Evolutionary conservation across 345 rosid species (phyloP).

Genomic region (Syzygium jambos): DNA sequence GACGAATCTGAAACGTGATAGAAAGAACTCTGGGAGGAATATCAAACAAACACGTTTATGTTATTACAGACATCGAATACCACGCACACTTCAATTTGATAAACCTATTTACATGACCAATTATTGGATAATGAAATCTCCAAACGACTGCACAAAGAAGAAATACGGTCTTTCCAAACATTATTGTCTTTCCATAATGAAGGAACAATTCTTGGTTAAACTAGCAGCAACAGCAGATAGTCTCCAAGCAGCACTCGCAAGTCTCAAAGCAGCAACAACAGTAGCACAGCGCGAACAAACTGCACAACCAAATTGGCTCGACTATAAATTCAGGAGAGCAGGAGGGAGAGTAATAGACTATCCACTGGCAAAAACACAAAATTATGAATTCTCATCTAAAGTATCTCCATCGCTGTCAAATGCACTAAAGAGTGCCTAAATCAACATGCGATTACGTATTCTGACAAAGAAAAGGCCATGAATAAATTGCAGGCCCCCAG

Average conservation of each 20-base stretch:
- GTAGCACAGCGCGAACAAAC: constrained; percentile 26
- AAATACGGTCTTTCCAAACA: neutral
- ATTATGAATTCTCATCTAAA: neutral
- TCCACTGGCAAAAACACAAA: no score
- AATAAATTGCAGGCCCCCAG: neutral
- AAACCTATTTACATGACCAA: no score
- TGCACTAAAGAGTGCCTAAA: neutral
- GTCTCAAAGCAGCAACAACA: constrained; percentile 33
- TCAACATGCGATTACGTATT: neutral
- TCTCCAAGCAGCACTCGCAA: constrained; percentile 25
- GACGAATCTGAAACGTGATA: neutral
- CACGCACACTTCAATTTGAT: no score
- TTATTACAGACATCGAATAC: neutral
- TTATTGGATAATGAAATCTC: no score
- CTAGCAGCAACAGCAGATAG: constrained; percentile 14
- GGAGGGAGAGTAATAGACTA: neutral
- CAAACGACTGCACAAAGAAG: neutral
- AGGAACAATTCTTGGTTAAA: neutral
- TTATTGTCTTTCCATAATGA: neutral
- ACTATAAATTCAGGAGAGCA: no score
- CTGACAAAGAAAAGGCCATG: neutral
- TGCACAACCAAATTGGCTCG: constrained; percentile 2
- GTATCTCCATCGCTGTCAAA: neutral
- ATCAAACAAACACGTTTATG: neutral
- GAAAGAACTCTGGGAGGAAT: neutral